Evolutionary conservation across 805 yeast genomes (phyloP).

Genomic region (Saccharomyces kudriavzevii): DNA sequence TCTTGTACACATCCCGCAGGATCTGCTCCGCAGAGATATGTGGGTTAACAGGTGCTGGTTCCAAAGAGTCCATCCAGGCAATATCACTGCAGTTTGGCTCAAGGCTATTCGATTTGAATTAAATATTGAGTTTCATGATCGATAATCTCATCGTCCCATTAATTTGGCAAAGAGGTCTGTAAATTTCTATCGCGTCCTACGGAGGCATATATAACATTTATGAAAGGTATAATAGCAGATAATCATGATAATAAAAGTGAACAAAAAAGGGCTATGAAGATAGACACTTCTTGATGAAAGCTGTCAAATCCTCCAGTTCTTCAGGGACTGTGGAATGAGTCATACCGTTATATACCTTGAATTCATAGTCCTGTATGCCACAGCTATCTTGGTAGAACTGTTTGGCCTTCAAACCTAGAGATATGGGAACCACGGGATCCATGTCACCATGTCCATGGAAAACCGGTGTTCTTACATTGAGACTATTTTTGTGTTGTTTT

Average conservation of each 20-base stretch:
- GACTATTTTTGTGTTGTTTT: slow-evolving; percentile 19
- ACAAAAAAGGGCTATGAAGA: neutral
- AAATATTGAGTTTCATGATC: neutral
- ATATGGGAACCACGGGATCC: slow-evolving; percentile 55
- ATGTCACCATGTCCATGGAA: slow-evolving; percentile 83
- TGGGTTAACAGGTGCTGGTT: neutral
- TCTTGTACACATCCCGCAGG: slow-evolving; percentile 51
- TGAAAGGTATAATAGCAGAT: neutral
- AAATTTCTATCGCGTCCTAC: neutral
- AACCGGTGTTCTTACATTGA: slow-evolving; percentile 59
- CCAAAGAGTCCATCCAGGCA: neutral
- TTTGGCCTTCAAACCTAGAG: slow-evolving; percentile 31
- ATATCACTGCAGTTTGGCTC: neutral
- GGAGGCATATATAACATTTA: slow-evolving; percentile 22
- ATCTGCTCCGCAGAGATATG: slow-evolving; percentile 63
- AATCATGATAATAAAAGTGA: neutral
- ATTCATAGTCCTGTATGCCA: slow-evolving; percentile 42
- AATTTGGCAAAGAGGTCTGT: neutral
- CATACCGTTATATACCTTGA: slow-evolving; percentile 52
- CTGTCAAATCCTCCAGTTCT: slow-evolving; percentile 51
- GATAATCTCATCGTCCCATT: neutral
- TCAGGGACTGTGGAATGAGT: slow-evolving; percentile 61
- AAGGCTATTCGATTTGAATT: neutral
- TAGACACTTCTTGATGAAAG: slow-evolving; percentile 34
- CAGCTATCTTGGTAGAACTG: slow-evolving; percentile 34